These are phyloP conservation scores for Mrakia hoshinonis DNA, from an alignment of 768 basidiomycete genomes.

Conservation along the genomic window DNA sequence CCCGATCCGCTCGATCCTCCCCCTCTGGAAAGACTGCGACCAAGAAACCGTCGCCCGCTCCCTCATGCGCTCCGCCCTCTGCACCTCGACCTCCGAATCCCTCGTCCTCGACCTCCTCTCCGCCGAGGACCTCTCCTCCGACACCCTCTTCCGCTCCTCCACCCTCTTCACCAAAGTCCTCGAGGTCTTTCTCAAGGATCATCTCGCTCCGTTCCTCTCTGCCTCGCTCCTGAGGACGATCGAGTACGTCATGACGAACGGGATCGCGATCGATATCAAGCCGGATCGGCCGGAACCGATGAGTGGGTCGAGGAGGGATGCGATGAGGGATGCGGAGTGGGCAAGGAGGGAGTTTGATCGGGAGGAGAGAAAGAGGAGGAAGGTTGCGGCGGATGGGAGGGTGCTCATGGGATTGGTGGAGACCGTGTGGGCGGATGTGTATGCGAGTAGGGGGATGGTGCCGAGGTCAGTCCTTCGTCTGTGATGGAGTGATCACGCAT, in stretches of 20 bases:
- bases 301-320: constrained; percentile 54
- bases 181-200: constrained; percentile 68
- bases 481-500: background rate
- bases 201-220: constrained; percentile 73
- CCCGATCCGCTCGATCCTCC: constrained; percentile 41
- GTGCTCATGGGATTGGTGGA: constrained; percentile 50
- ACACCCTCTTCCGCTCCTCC: constrained; percentile 51
- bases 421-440: constrained; percentile 48
- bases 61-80: constrained; percentile 60
- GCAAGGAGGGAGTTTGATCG: constrained; percentile 61
- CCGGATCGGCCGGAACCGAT: constrained; percentile 48
- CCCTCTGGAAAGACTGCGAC: constrained; percentile 55
- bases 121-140: constrained; percentile 46
- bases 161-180: constrained; percentile 51
- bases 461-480: constrained; percentile 3
- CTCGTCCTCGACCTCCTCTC: constrained; percentile 44
- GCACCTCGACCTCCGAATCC: constrained; percentile 61
- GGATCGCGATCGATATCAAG: constrained; percentile 68
- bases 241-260: constrained; percentile 61
- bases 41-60: constrained; percentile 48
- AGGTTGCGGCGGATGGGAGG: constrained; percentile 66
- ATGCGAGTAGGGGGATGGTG: background rate
- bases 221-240: constrained; percentile 44
- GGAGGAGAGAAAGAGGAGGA: constrained; percentile 51
- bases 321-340: constrained; percentile 54